Base-by-base conservation (phyloP, 2,329 filamentous ascomycete species). In the Exophiala calicioides region DNA sequence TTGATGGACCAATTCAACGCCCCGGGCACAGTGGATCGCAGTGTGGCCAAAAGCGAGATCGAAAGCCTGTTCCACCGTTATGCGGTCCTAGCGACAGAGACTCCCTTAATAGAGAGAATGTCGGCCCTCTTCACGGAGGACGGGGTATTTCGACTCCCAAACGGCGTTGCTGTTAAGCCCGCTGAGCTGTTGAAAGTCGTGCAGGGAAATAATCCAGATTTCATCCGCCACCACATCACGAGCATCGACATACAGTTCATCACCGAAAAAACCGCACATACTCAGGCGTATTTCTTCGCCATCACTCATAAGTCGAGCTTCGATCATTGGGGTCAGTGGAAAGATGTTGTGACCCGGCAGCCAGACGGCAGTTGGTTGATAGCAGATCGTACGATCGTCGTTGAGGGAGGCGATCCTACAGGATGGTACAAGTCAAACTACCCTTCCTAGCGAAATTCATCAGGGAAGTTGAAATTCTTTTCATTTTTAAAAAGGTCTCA, bases 261-360 rank as follows among this genome's bases (percentile, higher is more conserved):
- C 18, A 10, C 9, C 18, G n/a, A 8, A 5, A 30, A 18, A 7
- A 30, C 34, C 34, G 44, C 44, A 10, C 23, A 20, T n/a, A 41
- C 36, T 10, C 9, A 34, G 4, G 4, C 44, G 9, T 29, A 19
- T 12, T 47, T 20, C 27, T 13, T 47, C 16, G 36, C 30, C 13
- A 26, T 18, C 3, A 40, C 36, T 10, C n/a, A 47, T 23, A 3
- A 20, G 18, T 33, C 44, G 3, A n/a, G 13, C 20, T 8, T 33
- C n/a, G 44, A 47, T 35, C 35, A 47, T 18, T 47, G 43, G 44
- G 44, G 44, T 19, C 19, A 16, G 19, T 43, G 45, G 45, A 31
- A 44, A 30, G 45, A 48, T 21, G n/a, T 36, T 4, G 23, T 48
- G 3, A 48, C 21, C 3, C 13, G n/a, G 5, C 23, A 18, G 4